Conservation (phyloP, 129 eudicot species). For the Flaveria robusta region DNA sequence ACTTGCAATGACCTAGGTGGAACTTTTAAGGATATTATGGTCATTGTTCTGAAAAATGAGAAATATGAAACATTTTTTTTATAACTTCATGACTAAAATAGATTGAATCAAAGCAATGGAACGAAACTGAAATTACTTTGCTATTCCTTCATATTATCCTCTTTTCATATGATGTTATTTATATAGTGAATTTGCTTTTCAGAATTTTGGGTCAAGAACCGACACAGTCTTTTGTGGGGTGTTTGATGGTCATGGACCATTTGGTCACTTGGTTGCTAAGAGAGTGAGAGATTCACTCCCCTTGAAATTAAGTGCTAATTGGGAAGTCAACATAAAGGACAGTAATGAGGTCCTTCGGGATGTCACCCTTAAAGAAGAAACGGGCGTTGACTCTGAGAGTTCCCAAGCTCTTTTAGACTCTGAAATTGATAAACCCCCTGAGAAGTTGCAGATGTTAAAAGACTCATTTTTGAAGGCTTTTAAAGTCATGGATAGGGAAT, state of each 20-base stretch:
- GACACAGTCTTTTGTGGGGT: conserved; percentile 92
- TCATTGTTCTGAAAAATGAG: not conserved
- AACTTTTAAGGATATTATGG: not conserved
- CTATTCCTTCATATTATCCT: not conserved
- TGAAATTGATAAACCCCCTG: conserved; percentile 54
- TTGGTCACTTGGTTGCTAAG: conserved; percentile 90
- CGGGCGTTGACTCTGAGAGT: conserved; percentile 46
- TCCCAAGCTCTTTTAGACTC: conserved; percentile 41
- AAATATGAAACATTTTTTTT: not conserved
- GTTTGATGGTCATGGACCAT: conserved; percentile 91
- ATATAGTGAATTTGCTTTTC: conserved; percentile 20
- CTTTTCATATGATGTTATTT: conserved; percentile 1
- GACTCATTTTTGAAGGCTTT: conserved; percentile 75
- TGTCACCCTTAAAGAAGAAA: conserved; percentile 46
- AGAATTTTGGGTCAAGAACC: conserved; percentile 84
- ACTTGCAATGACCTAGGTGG: not conserved
- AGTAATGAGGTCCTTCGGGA: conserved; percentile 66
- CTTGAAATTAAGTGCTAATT: conserved; percentile 66
- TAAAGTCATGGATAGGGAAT: conserved; percentile 83
- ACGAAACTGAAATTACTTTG: not conserved
- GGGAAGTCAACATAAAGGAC: conserved; percentile 58
- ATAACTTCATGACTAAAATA: not conserved
- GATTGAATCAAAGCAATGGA: not conserved
- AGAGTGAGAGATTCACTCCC: conserved; percentile 94
- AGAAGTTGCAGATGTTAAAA: conserved; percentile 61